A percentile compares a stretch with the other conserved stretches of the same genome.
phyloP scores from a whole-genome alignment of 2,329 filamentous ascomycete species.

The Trichophyton rubrum region DNA sequence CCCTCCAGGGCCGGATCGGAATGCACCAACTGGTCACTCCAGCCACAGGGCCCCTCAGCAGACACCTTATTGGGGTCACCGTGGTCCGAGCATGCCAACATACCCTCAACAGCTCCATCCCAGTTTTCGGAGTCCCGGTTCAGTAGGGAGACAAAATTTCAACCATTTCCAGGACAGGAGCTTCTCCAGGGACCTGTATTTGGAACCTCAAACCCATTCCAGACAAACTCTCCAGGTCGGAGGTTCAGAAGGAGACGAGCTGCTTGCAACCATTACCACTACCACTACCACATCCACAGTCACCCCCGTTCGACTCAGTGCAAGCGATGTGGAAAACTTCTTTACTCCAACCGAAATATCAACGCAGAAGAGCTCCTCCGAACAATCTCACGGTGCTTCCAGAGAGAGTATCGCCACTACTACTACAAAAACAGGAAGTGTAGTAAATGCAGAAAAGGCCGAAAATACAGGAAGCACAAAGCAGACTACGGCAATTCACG shows the following conservation, averaged over 20 bases:
- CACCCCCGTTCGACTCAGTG: not conserved
- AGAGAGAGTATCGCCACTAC: not conserved
- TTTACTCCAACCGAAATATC: not conserved
- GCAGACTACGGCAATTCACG: not conserved
- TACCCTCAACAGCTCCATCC: not conserved
- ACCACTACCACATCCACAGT: conserved; percentile 17
- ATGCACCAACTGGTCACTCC: not conserved
- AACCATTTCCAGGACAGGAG: not conserved
- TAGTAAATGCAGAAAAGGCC: not conserved
- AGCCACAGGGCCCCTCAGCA: not conserved
- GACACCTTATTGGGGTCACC: not conserved
- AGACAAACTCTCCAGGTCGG: not conserved
- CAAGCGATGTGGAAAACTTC: not conserved
- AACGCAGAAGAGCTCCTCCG: not conserved
- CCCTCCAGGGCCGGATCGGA: not conserved
- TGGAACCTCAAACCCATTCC: not conserved
- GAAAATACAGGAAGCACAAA: not conserved
- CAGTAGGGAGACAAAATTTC: not conserved
- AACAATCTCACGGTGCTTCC: not conserved
- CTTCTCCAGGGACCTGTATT: not conserved
- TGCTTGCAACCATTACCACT: conserved; percentile 27
- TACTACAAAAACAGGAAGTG: not conserved
- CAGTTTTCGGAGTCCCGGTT: not conserved
- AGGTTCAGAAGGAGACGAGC: not conserved
- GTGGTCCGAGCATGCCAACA: not conserved